Conservation (phyloP, 352 stramenopile genomes). For the Phytophthora europaea region DNA sequence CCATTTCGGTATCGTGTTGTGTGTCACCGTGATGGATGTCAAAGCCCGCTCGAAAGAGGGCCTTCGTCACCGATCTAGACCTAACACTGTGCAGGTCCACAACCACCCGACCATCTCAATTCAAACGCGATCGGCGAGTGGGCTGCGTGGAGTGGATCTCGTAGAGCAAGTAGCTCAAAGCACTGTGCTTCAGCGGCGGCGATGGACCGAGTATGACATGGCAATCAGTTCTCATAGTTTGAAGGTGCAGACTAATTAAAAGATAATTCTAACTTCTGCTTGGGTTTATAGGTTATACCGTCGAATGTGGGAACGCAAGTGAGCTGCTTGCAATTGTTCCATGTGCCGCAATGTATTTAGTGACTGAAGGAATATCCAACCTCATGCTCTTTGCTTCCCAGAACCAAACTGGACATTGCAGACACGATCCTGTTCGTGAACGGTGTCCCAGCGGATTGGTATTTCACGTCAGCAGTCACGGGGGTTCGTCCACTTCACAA, state of each 20-base stretch:
- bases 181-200: constrained; percentile 54
- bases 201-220: constrained; percentile 63
- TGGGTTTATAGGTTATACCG: constrained; percentile 53
- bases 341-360: background rate
- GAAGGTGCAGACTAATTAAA: background rate
- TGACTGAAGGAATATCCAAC: background rate
- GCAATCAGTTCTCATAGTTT: background rate
- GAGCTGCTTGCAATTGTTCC: constrained; percentile 4
- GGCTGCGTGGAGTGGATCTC: constrained; percentile 55
- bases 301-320: constrained; percentile 72
- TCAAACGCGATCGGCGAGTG: constrained; percentile 20
- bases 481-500: constrained; percentile 41
- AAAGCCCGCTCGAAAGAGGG: constrained; percentile 11
- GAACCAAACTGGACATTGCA: constrained; percentile 66
- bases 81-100: background rate
- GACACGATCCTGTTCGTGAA: constrained; percentile 63
- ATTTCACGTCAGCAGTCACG: constrained; percentile 65
- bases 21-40: constrained; percentile 10
- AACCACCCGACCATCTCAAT: constrained; percentile 14
- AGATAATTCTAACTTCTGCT: background rate
- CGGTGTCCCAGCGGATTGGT: constrained; percentile 62
- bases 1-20: background rate
- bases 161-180: constrained; percentile 63
- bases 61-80: constrained; percentile 9
- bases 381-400: constrained; percentile 12